A percentile compares a stretch with the other conserved stretches of the same genome.
These are phyloP conservation scores for Hypocreales sp. DNA, from an alignment of 2,329 filamentous ascomycete species.

Conservation along the genomic window DNA sequence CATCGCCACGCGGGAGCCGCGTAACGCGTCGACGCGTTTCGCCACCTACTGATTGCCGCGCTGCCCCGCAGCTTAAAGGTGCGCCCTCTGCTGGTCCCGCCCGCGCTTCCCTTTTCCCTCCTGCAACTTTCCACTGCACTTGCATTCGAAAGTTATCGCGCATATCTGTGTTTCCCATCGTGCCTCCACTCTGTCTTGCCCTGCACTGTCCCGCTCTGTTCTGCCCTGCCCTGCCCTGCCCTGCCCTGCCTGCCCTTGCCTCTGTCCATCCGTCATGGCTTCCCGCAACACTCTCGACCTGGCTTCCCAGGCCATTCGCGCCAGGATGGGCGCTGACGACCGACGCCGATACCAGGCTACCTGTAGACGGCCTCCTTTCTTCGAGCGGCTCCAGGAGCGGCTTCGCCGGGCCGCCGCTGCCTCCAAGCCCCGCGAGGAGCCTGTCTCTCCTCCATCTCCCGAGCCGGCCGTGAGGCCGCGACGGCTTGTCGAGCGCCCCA, in stretches of 20 bases:
- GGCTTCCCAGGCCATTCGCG: neutral
- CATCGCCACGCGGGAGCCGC: too few species aligned
- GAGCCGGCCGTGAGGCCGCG: too few species aligned
- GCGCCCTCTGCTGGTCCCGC: neutral
- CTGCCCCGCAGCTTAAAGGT: neutral
- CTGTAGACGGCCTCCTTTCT: too few species aligned
- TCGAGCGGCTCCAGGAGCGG: too few species aligned
- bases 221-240: too few species aligned
- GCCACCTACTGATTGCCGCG: constrained; percentile 1
- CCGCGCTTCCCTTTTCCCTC: neutral
- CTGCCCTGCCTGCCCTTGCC: too few species aligned
- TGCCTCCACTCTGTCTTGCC: too few species aligned
- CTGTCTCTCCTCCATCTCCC: too few species aligned
- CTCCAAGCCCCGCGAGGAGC: too few species aligned
- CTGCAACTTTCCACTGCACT: neutral
- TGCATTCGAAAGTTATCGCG: neutral
- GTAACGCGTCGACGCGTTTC: constrained; percentile 1
- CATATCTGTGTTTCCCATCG: neutral
- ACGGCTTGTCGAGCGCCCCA: neutral
- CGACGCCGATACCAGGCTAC: neutral
- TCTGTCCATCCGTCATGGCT: constrained; percentile 2
- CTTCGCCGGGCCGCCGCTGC: too few species aligned
- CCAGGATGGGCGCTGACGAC: neutral
- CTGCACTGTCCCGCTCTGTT: too few species aligned
- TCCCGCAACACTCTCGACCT: neutral